These are phyloP conservation scores for Keqinozyma sinolaborantium DNA, from an alignment of 1,139 yeast genomes.

Conservation along the genomic window DNA sequence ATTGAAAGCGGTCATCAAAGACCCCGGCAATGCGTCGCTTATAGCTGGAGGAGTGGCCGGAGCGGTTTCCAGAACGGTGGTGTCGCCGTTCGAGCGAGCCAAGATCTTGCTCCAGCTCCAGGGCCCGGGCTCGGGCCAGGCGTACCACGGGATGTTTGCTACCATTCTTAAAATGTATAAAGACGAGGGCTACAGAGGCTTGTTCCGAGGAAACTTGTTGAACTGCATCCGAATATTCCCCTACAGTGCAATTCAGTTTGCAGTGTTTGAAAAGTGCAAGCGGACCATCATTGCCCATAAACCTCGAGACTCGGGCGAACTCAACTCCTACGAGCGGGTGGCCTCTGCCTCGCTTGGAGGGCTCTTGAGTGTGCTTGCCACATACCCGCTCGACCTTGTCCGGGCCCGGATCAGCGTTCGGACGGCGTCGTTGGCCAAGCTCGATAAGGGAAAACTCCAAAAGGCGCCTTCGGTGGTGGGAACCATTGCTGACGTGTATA, in stretches of 20 bases:
- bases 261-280: slow-evolving; percentile 76
- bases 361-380: slow-evolving; percentile 70
- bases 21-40: slow-evolving; percentile 60
- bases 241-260: slow-evolving; percentile 91
- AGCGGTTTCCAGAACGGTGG: slow-evolving; percentile 87
- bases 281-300: slow-evolving; percentile 27
- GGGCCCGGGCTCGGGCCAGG: slow-evolving; percentile 61
- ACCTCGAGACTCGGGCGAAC: slow-evolving; percentile 31
- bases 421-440: slow-evolving; percentile 68
- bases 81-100: slow-evolving; percentile 92
- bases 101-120: slow-evolving; percentile 90
- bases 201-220: slow-evolving; percentile 85
- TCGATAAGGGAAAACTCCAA: slow-evolving; percentile 40
- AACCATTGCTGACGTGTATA: slow-evolving; percentile 57
- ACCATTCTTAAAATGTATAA: slow-evolving; percentile 76
- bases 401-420: slow-evolving; percentile 87
- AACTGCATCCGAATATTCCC: slow-evolving; percentile 91
- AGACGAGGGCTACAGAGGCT: slow-evolving; percentile 88
- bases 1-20: slow-evolving; percentile 32
- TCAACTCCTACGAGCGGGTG: slow-evolving; percentile 52
- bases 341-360: slow-evolving; percentile 84
- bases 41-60: slow-evolving; percentile 70
- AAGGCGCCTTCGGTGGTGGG: slow-evolving; percentile 69
- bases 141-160: slow-evolving; percentile 70
- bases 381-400: slow-evolving; percentile 89